Evolutionary conservation across 192 early-diverging fungal species (phyloP).

Genomic region (Lunasporangiospora selenospora): DNA sequence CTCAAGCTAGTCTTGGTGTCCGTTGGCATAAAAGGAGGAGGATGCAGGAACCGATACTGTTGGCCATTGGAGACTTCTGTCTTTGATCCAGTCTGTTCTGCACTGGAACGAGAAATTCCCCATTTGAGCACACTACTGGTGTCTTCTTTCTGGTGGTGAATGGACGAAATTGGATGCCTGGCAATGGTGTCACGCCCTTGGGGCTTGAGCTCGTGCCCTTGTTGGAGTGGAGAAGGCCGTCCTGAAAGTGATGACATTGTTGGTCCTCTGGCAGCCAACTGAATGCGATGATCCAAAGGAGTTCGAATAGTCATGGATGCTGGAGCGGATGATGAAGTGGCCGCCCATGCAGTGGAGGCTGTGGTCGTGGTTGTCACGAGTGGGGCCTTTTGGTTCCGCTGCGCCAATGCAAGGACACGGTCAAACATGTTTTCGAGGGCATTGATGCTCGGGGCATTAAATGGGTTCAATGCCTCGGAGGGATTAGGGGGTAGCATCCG

Average conservation of each 20-base stretch:
- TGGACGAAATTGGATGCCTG: too few species aligned
- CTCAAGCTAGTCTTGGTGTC: too few species aligned
- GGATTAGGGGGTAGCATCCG: slow-evolving; percentile 14
- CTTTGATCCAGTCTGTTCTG: too few species aligned
- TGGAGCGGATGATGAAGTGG: background rate
- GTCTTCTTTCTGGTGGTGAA: too few species aligned
- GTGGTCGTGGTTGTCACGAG: too few species aligned
- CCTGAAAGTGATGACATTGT: background rate
- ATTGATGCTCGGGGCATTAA: slow-evolving; percentile 27
- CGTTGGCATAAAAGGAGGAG: too few species aligned
- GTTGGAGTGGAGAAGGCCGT: background rate
- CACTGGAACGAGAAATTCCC: too few species aligned
- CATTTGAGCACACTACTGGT: too few species aligned
- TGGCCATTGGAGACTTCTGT: too few species aligned
- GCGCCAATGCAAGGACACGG: slow-evolving; percentile 33
- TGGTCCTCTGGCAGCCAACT: background rate
- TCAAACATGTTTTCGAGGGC: slow-evolving; percentile 38
- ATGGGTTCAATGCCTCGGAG: slow-evolving; percentile 21
- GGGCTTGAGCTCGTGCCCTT: slow-evolving; percentile 5
- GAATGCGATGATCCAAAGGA: background rate
- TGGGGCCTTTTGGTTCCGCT: background rate
- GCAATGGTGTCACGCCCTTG: slow-evolving; percentile 34
- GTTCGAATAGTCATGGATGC: background rate
- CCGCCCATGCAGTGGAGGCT: too few species aligned
- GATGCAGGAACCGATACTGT: too few species aligned